phyloP scores from a whole-genome alignment of 306 rosid genomes.

The Fagus sylvatica region DNA sequence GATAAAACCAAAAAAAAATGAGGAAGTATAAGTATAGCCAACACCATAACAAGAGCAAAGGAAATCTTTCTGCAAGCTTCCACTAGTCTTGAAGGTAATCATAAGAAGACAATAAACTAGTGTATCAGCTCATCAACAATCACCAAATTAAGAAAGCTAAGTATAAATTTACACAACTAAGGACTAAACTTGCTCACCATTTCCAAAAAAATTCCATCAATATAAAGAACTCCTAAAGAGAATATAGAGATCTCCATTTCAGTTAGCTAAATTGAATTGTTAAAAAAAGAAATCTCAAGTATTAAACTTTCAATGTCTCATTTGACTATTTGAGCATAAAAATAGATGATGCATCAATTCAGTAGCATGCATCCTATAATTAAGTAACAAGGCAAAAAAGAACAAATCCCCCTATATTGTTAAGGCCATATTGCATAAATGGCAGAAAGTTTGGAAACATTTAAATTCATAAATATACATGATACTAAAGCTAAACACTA shows the following conservation, averaged over 20 bases:
- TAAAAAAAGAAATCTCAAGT: no score
- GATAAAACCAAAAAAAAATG: not conserved
- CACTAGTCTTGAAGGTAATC: constrained; percentile 1
- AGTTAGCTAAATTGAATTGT: no score
- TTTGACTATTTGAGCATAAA: not conserved
- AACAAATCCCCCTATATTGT: not conserved
- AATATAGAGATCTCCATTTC: no score
- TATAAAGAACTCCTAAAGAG: not conserved
- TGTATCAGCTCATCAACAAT: not conserved
- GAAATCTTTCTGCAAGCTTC: not conserved
- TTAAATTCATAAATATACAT: not conserved
- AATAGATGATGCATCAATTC: not conserved
- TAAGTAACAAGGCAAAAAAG: not conserved
- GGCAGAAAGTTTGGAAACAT: not conserved
- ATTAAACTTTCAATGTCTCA: not conserved
- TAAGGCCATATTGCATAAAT: not conserved
- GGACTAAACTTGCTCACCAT: not conserved
- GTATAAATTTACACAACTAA: not conserved
- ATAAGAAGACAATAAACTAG: not conserved
- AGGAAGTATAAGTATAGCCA: not conserved
- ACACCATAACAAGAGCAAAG: not conserved
- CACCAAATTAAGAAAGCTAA: not conserved
- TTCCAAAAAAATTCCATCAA: not conserved
- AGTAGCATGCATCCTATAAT: not conserved
- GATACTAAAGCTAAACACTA: not conserved